phyloP scores from a whole-genome alignment of 192 early-diverging fungal species.

The Coemansia sp. region DNA sequence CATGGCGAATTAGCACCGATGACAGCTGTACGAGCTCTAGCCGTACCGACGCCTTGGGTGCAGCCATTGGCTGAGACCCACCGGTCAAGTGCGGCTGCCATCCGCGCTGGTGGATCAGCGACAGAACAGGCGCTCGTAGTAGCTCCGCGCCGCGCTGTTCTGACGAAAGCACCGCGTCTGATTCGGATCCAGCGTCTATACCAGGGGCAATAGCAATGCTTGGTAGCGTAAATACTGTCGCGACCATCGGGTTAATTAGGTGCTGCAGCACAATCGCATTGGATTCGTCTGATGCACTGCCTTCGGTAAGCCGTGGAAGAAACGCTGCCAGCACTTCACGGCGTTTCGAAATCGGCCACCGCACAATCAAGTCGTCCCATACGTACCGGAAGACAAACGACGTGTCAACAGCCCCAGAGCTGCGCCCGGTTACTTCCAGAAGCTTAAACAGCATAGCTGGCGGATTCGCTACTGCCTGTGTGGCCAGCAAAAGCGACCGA shows the following conservation, averaged over 20 bases:
- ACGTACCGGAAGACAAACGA: constrained; percentile 42
- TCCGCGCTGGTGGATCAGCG: constrained; percentile 43
- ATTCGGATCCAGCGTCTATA: constrained; percentile 63
- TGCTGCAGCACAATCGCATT: constrained; percentile 76
- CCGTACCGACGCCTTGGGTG: constrained; percentile 59
- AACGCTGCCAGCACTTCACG: constrained; percentile 56
- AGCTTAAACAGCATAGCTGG: constrained; percentile 42
- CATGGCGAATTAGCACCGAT: constrained; percentile 77
- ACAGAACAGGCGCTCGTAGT: constrained; percentile 28
- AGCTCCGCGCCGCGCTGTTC: constrained; percentile 46
- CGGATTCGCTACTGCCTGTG: constrained; percentile 30
- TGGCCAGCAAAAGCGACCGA: constrained; percentile 34
- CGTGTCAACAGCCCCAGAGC: constrained; percentile 36
- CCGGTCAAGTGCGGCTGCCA: constrained; percentile 46
- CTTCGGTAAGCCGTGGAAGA: constrained; percentile 70
- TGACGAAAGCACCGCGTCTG: constrained; percentile 35
- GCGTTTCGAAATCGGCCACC: constrained; percentile 68
- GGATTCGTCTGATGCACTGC: constrained; percentile 56
- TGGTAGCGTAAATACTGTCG: constrained; percentile 60
- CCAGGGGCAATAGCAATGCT: constrained; percentile 60
- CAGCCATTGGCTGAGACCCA: constrained; percentile 13
- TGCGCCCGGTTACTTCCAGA: constrained; percentile 40
- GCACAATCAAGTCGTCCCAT: constrained; percentile 54
- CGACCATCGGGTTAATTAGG: constrained; percentile 82
- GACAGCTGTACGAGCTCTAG: constrained; percentile 94